Base-by-base conservation (phyloP, 1,139 yeast species). In the Pichia sp. region DNA sequence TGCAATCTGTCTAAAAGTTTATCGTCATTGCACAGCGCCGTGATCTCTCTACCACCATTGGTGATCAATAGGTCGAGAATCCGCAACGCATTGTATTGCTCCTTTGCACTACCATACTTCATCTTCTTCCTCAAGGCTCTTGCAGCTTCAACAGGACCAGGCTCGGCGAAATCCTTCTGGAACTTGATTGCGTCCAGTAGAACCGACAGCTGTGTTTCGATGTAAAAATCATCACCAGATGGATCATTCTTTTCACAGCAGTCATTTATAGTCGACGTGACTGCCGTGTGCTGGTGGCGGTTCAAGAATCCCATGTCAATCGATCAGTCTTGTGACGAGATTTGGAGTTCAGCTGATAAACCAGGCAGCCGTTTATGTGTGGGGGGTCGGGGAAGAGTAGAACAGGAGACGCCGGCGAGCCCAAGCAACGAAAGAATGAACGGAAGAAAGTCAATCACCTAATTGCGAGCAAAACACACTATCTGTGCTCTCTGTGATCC, bases 101-200 rank as follows among this genome's bases (percentile, higher is more conserved):
- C 84, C 34, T 74, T 74, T 1, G 71, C 67, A 1, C 75, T 64
- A n/a, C 98, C 98, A 67, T 93, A 87, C 72, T 93, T 93, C 67
- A 93, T 75, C 67, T 85, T 83, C 74, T 93, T 93, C 52, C 99
- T 78, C 41, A 93, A 75, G 1, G 96, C 95, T 52, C 98, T 76
- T 0, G 97, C 97, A 1, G 96, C 95, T 69, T 92, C 98, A 10
- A 76, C 72, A 1, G 90, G 82, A 1, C 95, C 80, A 1, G 77
- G 70, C 49, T 65, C 68, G 15, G 49, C 34, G n/a, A 47, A 48
- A 47, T 65, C 62, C n/a, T 69, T 67, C 55, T 75, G 73, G 38
- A 74, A 62, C 50, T 66, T 67, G 53, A 80, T 75, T 29, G 76
- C 71, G 52, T 78, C 81, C 45, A 78, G 58, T 47, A 80, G 67